Percentiles rank a stretch among this genome's conserved stretches.
These are phyloP conservation scores for Lipomyces chichibuensis DNA, from an alignment of 805 yeast species.

Conservation along the genomic window DNA sequence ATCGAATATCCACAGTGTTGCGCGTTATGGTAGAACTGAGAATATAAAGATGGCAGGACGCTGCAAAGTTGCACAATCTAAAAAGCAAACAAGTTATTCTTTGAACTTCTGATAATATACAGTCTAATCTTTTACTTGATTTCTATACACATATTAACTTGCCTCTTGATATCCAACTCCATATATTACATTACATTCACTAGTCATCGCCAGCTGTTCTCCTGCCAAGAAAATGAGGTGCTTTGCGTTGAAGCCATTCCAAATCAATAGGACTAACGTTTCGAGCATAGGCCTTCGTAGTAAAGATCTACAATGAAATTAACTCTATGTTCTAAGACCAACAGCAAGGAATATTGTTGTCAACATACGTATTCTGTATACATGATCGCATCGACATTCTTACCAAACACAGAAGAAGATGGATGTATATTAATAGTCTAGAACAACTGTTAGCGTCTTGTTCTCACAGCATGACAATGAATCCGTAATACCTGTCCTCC, in stretches of 20 bases:
- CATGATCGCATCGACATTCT: conserved; percentile 82
- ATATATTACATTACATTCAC: background rate
- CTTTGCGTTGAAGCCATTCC: conserved; percentile 82
- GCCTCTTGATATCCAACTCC: background rate
- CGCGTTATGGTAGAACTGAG: background rate
- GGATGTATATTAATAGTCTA: conserved; percentile 34
- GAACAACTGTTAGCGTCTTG: background rate
- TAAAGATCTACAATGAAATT: conserved; percentile 50
- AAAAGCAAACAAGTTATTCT: background rate
- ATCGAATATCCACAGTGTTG: background rate
- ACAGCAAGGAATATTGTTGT: background rate
- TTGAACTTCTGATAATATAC: background rate
- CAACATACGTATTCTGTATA: conserved; percentile 79
- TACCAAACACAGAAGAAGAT: conserved; percentile 63
- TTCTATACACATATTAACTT: background rate
- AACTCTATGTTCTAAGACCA: background rate
- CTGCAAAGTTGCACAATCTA: background rate
- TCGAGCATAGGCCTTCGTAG: conserved; percentile 90
- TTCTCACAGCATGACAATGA: background rate
- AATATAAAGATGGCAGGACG: background rate
- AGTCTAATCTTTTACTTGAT: background rate
- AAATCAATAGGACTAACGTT: conserved; percentile 79
- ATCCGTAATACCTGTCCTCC: conserved; percentile 61
- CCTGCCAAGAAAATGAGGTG: conserved; percentile 64
- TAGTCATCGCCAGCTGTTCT: conserved; percentile 33